phyloP scores from a whole-genome alignment of 2,329 filamentous ascomycete genomes.

The Paramyrothecium roridum region DNA sequence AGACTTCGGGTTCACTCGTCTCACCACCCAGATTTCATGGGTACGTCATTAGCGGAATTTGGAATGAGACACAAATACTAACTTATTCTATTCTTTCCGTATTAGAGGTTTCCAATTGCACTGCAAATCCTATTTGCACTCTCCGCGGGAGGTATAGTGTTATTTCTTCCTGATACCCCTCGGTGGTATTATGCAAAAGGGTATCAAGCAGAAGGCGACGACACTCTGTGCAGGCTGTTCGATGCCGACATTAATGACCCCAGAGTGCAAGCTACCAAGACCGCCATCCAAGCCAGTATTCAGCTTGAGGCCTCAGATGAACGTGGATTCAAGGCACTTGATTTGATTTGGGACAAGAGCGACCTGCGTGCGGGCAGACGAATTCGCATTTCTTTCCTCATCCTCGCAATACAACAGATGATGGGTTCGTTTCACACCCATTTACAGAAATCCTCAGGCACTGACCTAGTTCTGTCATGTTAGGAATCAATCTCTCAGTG shows the following conservation, averaged over 20 bases:
- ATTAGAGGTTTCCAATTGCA: background rate
- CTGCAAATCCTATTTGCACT: slow-evolving; percentile 7
- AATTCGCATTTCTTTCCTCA: too few species aligned
- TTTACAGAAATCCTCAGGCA: too few species aligned
- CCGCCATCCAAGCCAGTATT: slow-evolving; percentile 7
- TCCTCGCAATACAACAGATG: too few species aligned
- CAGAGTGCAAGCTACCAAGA: slow-evolving; percentile 2
- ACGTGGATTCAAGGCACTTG: slow-evolving; percentile 3
- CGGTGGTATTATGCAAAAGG: slow-evolving; percentile 10
- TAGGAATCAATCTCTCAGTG: too few species aligned
- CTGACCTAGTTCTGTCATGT: too few species aligned
- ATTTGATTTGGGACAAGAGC: too few species aligned
- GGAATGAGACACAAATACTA: too few species aligned
- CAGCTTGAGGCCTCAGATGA: slow-evolving; percentile 4
- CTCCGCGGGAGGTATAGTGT: slow-evolving; percentile 4
- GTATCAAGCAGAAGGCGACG: slow-evolving; percentile 4
- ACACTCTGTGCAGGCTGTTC: slow-evolving; percentile 2
- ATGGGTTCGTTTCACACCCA: too few species aligned
- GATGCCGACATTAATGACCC: slow-evolving; percentile 3
- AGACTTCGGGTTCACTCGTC: slow-evolving; percentile 9
- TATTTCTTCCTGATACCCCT: slow-evolving; percentile 8
- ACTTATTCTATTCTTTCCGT: too few species aligned
- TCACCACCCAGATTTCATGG: slow-evolving; percentile 9
- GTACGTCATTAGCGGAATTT: too few species aligned
- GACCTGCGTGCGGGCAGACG: too few species aligned